Base-by-base conservation (phyloP, 306 rosid species). In the Leucaena leucocephala region DNA sequence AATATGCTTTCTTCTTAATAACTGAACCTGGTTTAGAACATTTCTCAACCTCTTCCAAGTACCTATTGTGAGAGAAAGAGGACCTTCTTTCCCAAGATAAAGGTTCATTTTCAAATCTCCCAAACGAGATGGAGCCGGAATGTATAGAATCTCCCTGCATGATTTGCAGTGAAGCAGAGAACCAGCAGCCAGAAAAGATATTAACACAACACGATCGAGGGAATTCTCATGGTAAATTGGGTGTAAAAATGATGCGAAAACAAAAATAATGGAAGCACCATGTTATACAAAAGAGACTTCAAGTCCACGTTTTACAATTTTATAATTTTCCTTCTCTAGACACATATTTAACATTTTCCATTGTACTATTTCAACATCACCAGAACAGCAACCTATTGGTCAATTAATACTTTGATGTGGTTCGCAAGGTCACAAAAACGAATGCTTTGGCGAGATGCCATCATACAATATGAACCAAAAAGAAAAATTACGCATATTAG, bases 121-220 rank as follows among this genome's bases (percentile, higher is more conserved):
- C 98, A 78, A 93, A 93, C 76, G 97, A 93, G 87, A 90, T 76
- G 50, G 97, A 92, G 79, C 94, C 96, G 13, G 97, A 92, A 82
- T 85, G 89, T 82, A 88, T 62, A 75, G 91, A 89, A 62, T 86
- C 92, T 81, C 80, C 86, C 97, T 92, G 92, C 83, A 84, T 34
- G 34, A 75, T 82, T 70, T 68, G 43, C 81, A 82, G 78, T 62
- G 40, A 67, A 68, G 66, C 68, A 16, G 49, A 80, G 59, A 55
- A 76, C 77, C 55, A 48, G 57, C 46, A 45, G 15, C 72, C 68
- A 80, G 68, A 62, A 21, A 77, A 59, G 62, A 82, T 55, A 71
- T 82, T 55, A 72, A 58, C 33, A 57, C 16, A 11, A 64, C 76
- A 39, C 68, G 50, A 80, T 54, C 59, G 15, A 77, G 40, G 35